These are phyloP conservation scores for Platanthera zijinensis DNA, from an alignment of 106 monocot species.

Conservation along the genomic window DNA sequence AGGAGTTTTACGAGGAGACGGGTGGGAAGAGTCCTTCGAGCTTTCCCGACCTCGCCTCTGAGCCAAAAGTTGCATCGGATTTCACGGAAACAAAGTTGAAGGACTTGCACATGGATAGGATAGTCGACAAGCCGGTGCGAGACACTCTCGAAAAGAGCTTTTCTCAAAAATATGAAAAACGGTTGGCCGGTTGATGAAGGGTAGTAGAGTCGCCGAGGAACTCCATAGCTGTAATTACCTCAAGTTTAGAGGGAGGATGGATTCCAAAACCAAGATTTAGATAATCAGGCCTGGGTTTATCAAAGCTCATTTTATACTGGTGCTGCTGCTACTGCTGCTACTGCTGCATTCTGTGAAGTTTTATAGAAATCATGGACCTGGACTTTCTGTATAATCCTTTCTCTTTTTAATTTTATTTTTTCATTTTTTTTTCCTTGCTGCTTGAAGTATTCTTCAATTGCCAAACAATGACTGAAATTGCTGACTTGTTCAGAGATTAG, in stretches of 20 bases:
- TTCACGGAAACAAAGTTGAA: neutral
- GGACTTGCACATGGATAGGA: neutral
- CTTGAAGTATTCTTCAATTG: neutral
- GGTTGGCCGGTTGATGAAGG: neutral
- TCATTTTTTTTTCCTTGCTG: neutral
- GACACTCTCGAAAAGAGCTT: neutral
- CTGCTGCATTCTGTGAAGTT: neutral
- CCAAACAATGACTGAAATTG: neutral
- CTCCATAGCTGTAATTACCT: neutral
- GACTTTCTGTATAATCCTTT: neutral
- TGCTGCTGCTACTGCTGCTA: neutral
- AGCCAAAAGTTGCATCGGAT: constrained; percentile 1
- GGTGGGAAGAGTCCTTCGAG: constrained; percentile 26
- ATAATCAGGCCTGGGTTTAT: neutral
- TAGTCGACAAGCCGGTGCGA: neutral
- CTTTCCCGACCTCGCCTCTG: neutral
- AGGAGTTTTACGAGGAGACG: constrained; percentile 39
- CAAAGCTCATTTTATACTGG: neutral
- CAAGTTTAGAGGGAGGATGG: neutral
- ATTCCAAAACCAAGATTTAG: neutral
- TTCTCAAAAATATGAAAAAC: neutral
- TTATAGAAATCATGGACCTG: neutral
- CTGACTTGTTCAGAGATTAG: neutral
- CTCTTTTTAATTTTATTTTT: neutral
- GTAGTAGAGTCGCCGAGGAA: neutral